phyloP scores from a whole-genome alignment of 305 asterid genomes.

The Fraxinus platypoda region DNA sequence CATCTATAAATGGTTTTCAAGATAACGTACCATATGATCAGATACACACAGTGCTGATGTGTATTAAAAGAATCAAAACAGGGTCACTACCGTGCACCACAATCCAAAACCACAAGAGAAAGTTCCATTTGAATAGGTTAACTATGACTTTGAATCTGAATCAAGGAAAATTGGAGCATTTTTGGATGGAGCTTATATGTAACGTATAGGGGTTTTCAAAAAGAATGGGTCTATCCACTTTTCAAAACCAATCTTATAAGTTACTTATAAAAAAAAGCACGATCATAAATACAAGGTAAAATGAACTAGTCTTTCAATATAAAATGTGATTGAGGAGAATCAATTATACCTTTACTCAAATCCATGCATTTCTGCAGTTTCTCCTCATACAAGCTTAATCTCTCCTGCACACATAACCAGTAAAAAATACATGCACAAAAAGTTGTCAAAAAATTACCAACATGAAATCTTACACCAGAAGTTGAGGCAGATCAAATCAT shows the following conservation, averaged over 20 bases:
- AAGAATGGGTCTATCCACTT: neutral
- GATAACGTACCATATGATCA: neutral
- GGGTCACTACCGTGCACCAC: neutral
- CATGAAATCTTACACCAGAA: neutral
- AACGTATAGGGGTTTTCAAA: too few species aligned
- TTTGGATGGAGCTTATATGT: neutral
- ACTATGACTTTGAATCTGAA: neutral
- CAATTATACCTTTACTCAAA: constrained; percentile 62
- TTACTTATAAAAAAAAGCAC: neutral
- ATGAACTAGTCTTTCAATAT: neutral
- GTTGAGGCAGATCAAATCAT: neutral
- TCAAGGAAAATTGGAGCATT: neutral
- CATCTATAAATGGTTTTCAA: neutral
- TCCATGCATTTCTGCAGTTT: constrained; percentile 65
- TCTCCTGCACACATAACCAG: constrained; percentile 52
- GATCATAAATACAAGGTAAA: neutral
- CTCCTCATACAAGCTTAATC: constrained; percentile 73
- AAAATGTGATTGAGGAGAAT: constrained; percentile 7
- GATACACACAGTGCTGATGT: neutral
- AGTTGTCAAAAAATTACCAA: constrained; percentile 14
- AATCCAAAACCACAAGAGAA: neutral
- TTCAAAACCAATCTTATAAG: neutral
- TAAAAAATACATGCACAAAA: neutral
- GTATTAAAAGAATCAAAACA: constrained; percentile 4
- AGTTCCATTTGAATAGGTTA: constrained; percentile 2